Base-by-base conservation (phyloP, 225 moss, liverwort and hornwort species). In the Climacium dendroides region DNA sequence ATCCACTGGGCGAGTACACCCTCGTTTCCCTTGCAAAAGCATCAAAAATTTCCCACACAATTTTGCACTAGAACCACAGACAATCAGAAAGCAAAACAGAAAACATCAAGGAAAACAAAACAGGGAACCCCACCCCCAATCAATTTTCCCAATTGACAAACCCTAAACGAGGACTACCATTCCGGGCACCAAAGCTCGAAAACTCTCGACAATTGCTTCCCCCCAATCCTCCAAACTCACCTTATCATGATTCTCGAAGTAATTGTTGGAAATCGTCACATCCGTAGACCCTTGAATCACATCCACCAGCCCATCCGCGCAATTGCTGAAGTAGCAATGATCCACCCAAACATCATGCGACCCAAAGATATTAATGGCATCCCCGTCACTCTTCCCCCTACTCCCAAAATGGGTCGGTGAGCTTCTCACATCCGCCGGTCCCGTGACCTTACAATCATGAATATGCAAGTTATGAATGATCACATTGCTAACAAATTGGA, bases 161-260 rank as follows among this genome's bases (percentile, higher is more conserved):
- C 29, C 59, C 12, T 30, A 43, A 59, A 41, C 41, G 43, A 43
- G 30, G 29, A 59, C 59, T 43, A 59, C 57, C 78, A 16, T 57
- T 58, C 11, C 18, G 12, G 25, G 28, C 39, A 39, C 28, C 39
- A 39, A 28, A 57, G 28, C 57, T 39, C 28, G 57, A 57, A n/a
- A 57, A 39, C 57, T 55, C n/a, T 28, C 28, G 57, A 78, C 78
- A 78, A 78, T 55, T 77, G 37, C 55, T 19, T 79, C 20, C 9
- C 9, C 19, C 2, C 12, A 8, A 28, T 52, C 52, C 29, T 29
- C 15, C 23, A 20, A 41, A 58, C 65, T 17, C 50, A 87, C 94
- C 94, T 94, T 92, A 47, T 94, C 94, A 47, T 94, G 94, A 85
- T 92, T 92, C 81, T 94, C 94, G 32, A 94, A 94, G 87, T 94